These are phyloP conservation scores for Geosmithia flava DNA, from an alignment of 2,329 filamentous ascomycete species.

Conservation along the genomic window DNA sequence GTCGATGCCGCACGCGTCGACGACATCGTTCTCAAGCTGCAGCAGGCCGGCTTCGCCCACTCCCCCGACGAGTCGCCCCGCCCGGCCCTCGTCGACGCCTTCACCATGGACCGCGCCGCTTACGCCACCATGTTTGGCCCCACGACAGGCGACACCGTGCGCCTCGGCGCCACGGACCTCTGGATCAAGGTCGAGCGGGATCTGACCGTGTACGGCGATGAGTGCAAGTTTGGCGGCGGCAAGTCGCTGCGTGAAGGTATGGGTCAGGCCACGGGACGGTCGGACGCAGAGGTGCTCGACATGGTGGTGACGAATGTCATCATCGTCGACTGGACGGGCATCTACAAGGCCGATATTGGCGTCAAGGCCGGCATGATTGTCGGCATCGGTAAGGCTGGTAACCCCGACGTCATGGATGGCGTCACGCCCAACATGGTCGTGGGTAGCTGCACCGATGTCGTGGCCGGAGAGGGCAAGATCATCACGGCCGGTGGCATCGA, in stretches of 20 bases:
- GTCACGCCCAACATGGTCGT: conserved; percentile 69
- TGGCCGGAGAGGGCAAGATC: conserved; percentile 83
- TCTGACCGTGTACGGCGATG: conserved; percentile 74
- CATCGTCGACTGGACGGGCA: conserved; percentile 82
- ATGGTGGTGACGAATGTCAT: conserved; percentile 82
- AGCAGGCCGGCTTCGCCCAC: conserved; percentile 68
- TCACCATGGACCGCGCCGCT: conserved; percentile 61
- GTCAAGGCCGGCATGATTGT: conserved; percentile 79
- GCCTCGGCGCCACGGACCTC: conserved; percentile 72
- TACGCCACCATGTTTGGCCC: conserved; percentile 90
- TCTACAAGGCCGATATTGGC: conserved; percentile 94
- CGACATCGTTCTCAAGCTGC: conserved; percentile 55
- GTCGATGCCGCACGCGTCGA: conserved; percentile 53
- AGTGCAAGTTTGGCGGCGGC: conserved; percentile 90
- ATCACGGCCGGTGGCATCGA: conserved; percentile 85
- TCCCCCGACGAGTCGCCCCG: conserved; percentile 49
- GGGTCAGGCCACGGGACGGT: conserved; percentile 75
- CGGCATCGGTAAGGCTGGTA: conserved; percentile 88
- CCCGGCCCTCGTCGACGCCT: conserved; percentile 34
- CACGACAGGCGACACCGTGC: conserved; percentile 75
- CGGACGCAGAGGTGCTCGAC: conserved; percentile 63
- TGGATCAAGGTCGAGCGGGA: conserved; percentile 89
- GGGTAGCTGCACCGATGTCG: conserved; percentile 80
- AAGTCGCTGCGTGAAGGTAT: conserved; percentile 92
- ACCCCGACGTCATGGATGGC: conserved; percentile 93